Evolutionary conservation across 148 eudicot genomes (phyloP).

Genomic region (Spergularia bocconei): DNA sequence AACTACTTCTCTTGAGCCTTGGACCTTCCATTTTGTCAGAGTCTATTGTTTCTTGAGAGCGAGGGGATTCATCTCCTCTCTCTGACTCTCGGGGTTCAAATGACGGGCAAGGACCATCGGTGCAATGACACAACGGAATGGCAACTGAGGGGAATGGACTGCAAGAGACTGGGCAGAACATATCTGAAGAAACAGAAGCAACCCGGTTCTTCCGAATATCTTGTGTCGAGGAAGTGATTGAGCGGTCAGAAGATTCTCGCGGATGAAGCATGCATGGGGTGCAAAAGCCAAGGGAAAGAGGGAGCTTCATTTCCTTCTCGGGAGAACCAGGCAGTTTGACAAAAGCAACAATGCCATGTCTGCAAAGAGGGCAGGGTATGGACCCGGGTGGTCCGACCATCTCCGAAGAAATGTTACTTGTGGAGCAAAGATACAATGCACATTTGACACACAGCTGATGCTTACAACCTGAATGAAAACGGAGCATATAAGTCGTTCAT

Average conservation of each 20-base stretch:
- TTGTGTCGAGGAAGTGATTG: conserved; percentile 40
- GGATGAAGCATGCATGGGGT: conserved; percentile 91
- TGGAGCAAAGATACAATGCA: conserved; percentile 89
- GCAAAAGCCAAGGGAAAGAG: conserved; percentile 70
- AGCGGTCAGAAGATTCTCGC: conserved; percentile 46
- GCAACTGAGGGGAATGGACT: conserved; percentile 85
- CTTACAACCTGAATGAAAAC: conserved; percentile 58
- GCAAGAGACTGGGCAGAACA: conserved; percentile 85
- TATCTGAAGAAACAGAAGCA: conserved; percentile 73
- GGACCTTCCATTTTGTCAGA: conserved; percentile 57
- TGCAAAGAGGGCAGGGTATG: conserved; percentile 90
- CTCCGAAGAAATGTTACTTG: conserved; percentile 64
- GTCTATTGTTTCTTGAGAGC: conserved; percentile 46
- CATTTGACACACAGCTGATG: conserved; percentile 94
- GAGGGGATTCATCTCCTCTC: conserved; percentile 59
- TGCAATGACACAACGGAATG: conserved; percentile 76
- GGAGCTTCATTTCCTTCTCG: conserved; percentile 57
- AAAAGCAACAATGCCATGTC: conserved; percentile 69
- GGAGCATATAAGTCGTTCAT: not conserved
- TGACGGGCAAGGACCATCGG: conserved; percentile 76
- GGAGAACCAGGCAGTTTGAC: conserved; percentile 63
- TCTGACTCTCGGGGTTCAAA: conserved; percentile 59
- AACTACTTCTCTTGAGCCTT: conserved; percentile 68
- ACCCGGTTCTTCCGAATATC: conserved; percentile 65
- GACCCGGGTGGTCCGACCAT: conserved; percentile 76